phyloP scores from a whole-genome alignment of 2,329 filamentous ascomycete genomes.

The Pseudocercospora musae region DNA sequence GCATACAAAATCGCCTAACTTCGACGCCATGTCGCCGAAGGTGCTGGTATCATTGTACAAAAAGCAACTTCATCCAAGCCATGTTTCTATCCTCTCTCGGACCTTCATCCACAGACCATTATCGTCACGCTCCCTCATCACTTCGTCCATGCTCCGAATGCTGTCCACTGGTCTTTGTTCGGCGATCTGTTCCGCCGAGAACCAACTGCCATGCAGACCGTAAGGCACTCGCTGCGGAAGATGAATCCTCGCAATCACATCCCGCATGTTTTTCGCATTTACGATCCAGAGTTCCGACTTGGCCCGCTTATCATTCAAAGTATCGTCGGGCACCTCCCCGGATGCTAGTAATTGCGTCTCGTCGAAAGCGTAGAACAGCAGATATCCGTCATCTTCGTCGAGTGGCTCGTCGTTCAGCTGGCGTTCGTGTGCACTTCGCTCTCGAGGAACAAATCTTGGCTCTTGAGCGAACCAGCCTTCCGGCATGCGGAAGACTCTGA shows the following conservation, averaged over 20 bases:
- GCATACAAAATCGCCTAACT: not conserved
- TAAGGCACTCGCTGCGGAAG: constrained; percentile 68
- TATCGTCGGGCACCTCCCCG: constrained; percentile 38
- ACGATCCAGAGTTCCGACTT: constrained; percentile 66
- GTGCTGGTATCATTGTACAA: not conserved
- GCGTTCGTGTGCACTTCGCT: constrained; percentile 49
- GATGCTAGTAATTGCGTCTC: constrained; percentile 55
- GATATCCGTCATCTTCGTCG: constrained; percentile 64
- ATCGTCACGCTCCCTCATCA: constrained; percentile 20
- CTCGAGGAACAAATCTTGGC: constrained; percentile 63
- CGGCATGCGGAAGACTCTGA: constrained; percentile 62
- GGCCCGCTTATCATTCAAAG: constrained; percentile 30
- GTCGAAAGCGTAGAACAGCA: constrained; percentile 68
- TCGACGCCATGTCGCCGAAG: not conserved
- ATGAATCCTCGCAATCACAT: constrained; percentile 56
- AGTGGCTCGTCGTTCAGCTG: constrained; percentile 17
- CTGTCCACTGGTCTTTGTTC: constrained; percentile 45
- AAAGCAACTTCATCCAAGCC: constrained; percentile 23
- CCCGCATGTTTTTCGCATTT: constrained; percentile 60
- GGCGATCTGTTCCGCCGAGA: constrained; percentile 51
- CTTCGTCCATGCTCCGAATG: constrained; percentile 29
- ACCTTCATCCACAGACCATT: constrained; percentile 32
- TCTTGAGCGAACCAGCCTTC: constrained; percentile 63
- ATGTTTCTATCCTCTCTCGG: constrained; percentile 30
- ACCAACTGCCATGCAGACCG: constrained; percentile 64